Evolutionary conservation across 228 moss, liverwort and hornwort species (phyloP).

Genomic region (Sphagnum fallax): DNA sequence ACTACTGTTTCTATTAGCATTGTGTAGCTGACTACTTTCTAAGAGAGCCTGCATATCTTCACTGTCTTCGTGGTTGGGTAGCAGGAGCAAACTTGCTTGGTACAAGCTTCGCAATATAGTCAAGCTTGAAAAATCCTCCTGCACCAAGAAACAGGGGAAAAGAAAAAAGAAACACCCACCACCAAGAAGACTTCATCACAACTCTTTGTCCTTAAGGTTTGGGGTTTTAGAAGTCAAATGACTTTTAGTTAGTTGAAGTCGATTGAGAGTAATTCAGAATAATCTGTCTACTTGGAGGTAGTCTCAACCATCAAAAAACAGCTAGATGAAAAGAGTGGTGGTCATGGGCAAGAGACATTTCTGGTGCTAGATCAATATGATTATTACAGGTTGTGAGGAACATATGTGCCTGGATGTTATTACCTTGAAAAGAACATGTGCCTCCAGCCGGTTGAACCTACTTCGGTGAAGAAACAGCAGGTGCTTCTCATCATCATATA

Average conservation of each 20-base stretch:
- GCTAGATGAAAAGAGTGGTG: background rate
- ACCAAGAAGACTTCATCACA: background rate
- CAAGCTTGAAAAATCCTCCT: background rate
- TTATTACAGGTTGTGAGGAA: background rate
- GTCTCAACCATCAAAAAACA: background rate
- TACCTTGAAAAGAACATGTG: slow-evolving; percentile 1
- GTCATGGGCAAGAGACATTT: too few relatives aligned
- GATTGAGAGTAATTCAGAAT: background rate
- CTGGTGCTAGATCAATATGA: too few relatives aligned
- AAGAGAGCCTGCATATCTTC: background rate
- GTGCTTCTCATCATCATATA: background rate
- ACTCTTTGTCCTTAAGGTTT: background rate
- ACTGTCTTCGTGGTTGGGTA: background rate
- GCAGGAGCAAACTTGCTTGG: background rate
- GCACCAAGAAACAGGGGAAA: background rate
- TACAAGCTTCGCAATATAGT: slow-evolving; percentile 2
- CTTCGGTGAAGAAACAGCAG: slow-evolving; percentile 1
- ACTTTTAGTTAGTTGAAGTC: background rate
- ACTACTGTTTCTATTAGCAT: background rate
- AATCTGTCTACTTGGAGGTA: background rate
- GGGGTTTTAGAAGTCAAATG: background rate
- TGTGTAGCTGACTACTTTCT: background rate
- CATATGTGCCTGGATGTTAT: background rate
- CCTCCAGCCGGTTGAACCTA: background rate
- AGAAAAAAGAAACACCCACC: background rate